Conservation (phyloP, 2,329 filamentous ascomycete species). For the Colletotrichum chrysophilum region DNA sequence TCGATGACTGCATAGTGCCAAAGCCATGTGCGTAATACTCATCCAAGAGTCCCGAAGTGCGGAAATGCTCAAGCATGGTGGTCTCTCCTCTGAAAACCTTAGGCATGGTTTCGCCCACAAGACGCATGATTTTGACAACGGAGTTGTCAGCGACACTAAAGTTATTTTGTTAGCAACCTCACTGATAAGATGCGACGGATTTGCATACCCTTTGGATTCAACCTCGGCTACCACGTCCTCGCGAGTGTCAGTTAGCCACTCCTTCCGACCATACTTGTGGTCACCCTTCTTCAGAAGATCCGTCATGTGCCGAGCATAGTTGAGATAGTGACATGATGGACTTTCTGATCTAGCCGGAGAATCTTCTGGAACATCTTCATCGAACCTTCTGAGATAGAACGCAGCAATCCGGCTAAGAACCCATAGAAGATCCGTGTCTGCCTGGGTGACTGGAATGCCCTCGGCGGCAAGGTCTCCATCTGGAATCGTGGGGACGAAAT, state of each 20-base stretch:
- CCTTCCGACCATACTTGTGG: slow-evolving; percentile 24
- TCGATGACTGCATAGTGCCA: slow-evolving; percentile 28
- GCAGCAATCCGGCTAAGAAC: neutral
- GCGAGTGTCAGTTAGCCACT: neutral
- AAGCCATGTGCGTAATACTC: slow-evolving; percentile 34
- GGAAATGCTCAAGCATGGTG: slow-evolving; percentile 41
- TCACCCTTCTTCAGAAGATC: slow-evolving; percentile 27
- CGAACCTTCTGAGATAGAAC: neutral
- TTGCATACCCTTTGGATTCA: neutral
- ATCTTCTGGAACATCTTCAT: neutral
- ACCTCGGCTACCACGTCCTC: neutral
- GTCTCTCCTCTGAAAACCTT: slow-evolving; percentile 35
- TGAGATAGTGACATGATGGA: neutral
- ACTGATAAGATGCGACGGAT: neutral
- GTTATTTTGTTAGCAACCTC: neutral
- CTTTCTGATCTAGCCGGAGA: neutral
- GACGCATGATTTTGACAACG: neutral
- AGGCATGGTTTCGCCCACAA: slow-evolving; percentile 25
- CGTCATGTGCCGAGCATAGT: slow-evolving; percentile 16
- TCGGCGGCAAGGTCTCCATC: slow-evolving; percentile 9
- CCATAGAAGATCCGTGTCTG: slow-evolving; percentile 3
- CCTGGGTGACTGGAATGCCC: slow-evolving; percentile 27
- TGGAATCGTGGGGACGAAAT: neutral
- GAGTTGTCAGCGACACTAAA: neutral
- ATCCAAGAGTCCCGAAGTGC: slow-evolving; percentile 36